Evolutionary conservation across 2,329 filamentous ascomycete species (phyloP), one percentile per base, ranked within the genome.

Genomic region (Fusarium sp.): DNA sequence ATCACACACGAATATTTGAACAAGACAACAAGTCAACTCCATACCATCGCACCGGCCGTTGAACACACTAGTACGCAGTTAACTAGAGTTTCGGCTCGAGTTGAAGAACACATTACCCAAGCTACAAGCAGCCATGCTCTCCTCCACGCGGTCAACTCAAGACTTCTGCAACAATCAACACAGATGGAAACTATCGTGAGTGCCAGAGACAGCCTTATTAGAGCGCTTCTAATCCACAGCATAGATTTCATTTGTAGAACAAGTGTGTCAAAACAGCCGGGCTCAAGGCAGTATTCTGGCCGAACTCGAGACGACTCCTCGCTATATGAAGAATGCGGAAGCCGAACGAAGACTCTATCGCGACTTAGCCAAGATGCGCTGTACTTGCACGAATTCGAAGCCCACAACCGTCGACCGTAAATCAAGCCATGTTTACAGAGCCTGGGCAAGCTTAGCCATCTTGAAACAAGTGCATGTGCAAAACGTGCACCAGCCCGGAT

Each of bases 41-140:
- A 46, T 2, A 1, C 1, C 2, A 36, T 62, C 4, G 1, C 1
- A 0, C 14, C 14, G 1, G 1, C 7, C 7, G 3, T 28, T 9
- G 17, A 43, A 14, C 15, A 11, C 0, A 47, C 11, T n/a, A 6
- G 2, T 1, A 19, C 14, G 1, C 13, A n/a, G 17, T 1, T 60
- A 1, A 7, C 21, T 3, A 5, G 3, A 2, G 28, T 38, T 15
- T 45, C 21, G 5, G 5, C 24, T 22, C 31, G 17, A 6, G 17
- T 46, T 11, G n/a, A 28, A 4, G 31, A 55, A 14, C 40, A 42
- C 3, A 13, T 15, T 19, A 17, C 19, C 13, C 13, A 36, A 2
- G 28, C 51, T 4, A 15, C 19, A 24, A 31, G 24, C 10, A 45
- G 24, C n/a, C 43, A 45, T 1, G 15, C 22, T 10, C 22, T 31